phyloP scores from a whole-genome alignment of 768 basidiomycete genomes.

The Lentinula aciculospora region DNA sequence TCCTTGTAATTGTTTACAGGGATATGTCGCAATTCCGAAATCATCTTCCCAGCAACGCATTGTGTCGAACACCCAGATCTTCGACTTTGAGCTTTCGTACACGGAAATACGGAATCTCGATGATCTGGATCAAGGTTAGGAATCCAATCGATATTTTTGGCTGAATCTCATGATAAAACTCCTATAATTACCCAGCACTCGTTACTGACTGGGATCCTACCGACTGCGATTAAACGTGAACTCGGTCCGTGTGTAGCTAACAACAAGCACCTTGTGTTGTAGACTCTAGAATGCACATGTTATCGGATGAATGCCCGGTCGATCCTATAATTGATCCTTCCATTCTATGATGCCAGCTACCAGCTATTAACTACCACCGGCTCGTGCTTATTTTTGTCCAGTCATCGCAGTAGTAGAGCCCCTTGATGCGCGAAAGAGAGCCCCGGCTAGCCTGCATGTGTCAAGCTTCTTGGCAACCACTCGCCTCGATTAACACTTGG shows the following conservation, averaged over 20 bases:
- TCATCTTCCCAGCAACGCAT: constrained; percentile 50
- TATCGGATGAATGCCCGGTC: neutral
- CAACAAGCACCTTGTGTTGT: neutral
- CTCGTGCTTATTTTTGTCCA: neutral
- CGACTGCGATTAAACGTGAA: constrained; percentile 18
- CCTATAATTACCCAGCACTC: constrained; percentile 19
- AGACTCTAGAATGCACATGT: neutral
- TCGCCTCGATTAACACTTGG: neutral
- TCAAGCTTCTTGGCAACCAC: neutral
- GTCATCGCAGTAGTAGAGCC: neutral
- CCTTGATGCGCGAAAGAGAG: neutral
- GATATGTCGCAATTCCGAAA: constrained; percentile 64
- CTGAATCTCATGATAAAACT: neutral
- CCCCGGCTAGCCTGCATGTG: neutral
- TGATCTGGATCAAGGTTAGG: constrained; percentile 46
- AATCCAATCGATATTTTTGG: neutral
- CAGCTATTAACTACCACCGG: neutral
- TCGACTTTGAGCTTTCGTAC: constrained; percentile 50
- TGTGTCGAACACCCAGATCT: constrained; percentile 53
- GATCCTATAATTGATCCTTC: neutral
- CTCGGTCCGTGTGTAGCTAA: neutral
- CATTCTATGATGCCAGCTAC: neutral
- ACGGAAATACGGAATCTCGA: constrained; percentile 49
- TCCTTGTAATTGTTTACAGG: constrained; percentile 21
- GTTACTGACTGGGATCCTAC: constrained; percentile 41